phyloP scores from a whole-genome alignment of 2,329 filamentous ascomycete species.

The Aspergillus sp. region DNA sequence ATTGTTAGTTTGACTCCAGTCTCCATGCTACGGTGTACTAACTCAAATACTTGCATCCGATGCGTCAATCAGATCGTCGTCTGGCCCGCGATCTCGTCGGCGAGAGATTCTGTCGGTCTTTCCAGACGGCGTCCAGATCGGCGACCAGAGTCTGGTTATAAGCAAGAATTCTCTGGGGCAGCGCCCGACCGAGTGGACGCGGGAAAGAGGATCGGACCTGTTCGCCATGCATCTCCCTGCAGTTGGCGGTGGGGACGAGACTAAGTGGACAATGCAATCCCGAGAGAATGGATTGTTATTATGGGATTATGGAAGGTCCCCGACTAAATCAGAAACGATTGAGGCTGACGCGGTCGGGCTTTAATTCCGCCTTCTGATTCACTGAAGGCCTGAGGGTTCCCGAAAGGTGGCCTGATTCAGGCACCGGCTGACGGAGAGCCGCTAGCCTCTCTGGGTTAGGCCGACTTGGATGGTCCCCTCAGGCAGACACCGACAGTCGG shows the following conservation, averaged over 20 bases:
- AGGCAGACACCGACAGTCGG: too few species aligned
- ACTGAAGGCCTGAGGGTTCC: too few species aligned
- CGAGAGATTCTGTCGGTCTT: neutral
- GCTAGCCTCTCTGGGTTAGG: too few species aligned
- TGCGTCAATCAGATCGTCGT: neutral
- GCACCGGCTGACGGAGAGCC: too few species aligned
- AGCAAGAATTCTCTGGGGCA: too few species aligned
- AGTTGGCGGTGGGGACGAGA: neutral
- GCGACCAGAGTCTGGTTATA: neutral
- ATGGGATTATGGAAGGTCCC: neutral
- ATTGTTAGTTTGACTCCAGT: too few species aligned
- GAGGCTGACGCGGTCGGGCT: too few species aligned
- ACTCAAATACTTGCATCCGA: neutral
- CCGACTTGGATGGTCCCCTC: too few species aligned
- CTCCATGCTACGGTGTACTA: neutral
- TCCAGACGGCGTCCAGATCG: slow-evolving; percentile 1
- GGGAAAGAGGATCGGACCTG: neutral
- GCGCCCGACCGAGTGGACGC: neutral
- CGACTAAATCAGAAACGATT: neutral
- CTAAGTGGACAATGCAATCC: neutral
- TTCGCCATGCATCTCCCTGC: neutral
- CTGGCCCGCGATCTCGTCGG: neutral
- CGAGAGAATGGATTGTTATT: neutral
- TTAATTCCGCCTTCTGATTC: too few species aligned
- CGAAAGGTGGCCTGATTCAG: too few species aligned